These are phyloP conservation scores for Eucalyptus dawsonii DNA, from an alignment of 345 rosid species.

Conservation along the genomic window DNA sequence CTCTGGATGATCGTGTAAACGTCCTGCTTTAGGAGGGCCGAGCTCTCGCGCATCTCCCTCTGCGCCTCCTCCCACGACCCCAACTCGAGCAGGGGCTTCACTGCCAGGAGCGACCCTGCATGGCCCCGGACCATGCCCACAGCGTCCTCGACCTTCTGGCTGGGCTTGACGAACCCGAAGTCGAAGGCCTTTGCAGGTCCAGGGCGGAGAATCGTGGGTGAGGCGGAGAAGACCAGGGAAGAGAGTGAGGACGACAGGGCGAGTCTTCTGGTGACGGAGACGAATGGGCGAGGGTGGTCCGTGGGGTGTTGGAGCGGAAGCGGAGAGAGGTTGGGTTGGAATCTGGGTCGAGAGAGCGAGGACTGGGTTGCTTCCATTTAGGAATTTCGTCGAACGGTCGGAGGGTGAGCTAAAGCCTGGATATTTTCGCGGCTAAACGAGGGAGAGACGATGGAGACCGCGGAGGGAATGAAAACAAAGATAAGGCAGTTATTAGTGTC, in stretches of 20 bases:
- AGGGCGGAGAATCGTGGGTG: not conserved
- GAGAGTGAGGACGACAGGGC: not conserved
- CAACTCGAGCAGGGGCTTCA: conserved; percentile 20
- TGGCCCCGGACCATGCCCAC: conserved; percentile 10
- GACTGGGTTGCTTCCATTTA: not conserved
- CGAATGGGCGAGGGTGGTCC: not conserved
- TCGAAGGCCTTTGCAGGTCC: not conserved
- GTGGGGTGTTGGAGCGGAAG: not conserved
- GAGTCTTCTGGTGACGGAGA: not conserved
- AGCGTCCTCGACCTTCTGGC: conserved; percentile 31
- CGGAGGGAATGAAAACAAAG: not conserved
- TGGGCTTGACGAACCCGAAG: conserved; percentile 1
- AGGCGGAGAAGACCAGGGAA: not conserved
- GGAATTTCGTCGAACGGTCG: not conserved
- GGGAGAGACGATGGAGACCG: not conserved
- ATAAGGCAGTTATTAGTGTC: not conserved
- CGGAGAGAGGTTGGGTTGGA: not conserved
- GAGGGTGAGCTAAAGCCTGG: not conserved
- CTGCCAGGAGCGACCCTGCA: conserved; percentile 13
- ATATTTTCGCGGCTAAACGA: not conserved
- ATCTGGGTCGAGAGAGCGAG: not conserved
- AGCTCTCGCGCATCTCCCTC: conserved; percentile 35
- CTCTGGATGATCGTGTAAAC: conserved; percentile 49
- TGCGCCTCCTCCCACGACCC: conserved; percentile 62
- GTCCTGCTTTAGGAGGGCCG: conserved; percentile 54